Evolutionary conservation across 208 protist species (phyloP).

Genomic region (Strigomonas oncopelti): DNA sequence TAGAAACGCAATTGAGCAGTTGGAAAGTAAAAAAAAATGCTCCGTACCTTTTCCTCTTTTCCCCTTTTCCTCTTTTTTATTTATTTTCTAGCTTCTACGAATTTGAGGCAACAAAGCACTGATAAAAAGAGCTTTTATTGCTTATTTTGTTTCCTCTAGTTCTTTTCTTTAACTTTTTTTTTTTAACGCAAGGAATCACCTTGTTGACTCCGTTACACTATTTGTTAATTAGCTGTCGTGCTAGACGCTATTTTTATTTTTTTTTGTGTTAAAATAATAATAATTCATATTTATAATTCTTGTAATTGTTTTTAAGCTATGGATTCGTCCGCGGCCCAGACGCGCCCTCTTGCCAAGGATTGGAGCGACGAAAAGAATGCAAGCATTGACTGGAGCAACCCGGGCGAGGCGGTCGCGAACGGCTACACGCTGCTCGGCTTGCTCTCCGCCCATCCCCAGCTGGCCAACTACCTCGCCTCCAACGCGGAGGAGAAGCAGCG

Average conservation of each 20-base stretch:
- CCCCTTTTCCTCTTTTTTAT: too few species aligned
- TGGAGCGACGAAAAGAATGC: constrained; percentile 80
- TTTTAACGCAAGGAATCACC: too few species aligned
- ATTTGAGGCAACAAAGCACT: too few species aligned
- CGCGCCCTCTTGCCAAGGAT: constrained; percentile 22
- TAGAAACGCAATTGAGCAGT: too few species aligned
- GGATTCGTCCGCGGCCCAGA: not conserved
- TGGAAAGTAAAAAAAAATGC: too few species aligned
- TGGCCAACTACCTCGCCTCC: constrained; percentile 30
- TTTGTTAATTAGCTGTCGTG: too few species aligned
- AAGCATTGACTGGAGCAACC: constrained; percentile 68
- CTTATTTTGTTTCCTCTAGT: too few species aligned
- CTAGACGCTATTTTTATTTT: not conserved
- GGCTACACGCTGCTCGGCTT: constrained; percentile 78
- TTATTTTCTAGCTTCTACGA: too few species aligned
- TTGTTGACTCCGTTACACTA: too few species aligned
- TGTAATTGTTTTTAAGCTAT: not conserved
- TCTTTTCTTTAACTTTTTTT: too few species aligned
- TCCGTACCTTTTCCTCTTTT: too few species aligned
- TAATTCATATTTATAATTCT: not conserved
- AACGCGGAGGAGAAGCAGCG: constrained; percentile 18
- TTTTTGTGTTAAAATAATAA: not conserved
- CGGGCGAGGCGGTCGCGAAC: constrained; percentile 60
- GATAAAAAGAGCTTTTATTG: too few species aligned
- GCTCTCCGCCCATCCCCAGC: constrained; percentile 43